Conservation (phyloP, 83 land plant genomes). For the Picea abies region DNA sequence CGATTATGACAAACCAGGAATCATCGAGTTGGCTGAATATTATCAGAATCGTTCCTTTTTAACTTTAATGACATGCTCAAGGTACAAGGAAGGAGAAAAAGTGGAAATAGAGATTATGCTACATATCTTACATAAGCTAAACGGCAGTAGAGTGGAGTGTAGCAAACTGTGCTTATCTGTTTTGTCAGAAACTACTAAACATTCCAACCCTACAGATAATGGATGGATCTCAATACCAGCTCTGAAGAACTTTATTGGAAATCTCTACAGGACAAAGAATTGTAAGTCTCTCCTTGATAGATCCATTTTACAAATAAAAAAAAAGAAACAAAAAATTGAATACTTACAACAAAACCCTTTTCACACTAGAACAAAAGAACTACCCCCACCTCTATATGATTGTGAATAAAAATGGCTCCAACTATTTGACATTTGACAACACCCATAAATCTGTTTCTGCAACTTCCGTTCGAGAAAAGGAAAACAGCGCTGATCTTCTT, state of each 20-base stretch:
- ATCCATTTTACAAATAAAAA: not conserved
- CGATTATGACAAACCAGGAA: not conserved
- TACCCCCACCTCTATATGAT: not conserved
- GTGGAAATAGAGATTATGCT: no score
- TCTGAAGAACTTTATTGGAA: not conserved
- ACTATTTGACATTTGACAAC: not conserved
- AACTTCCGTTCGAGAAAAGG: not conserved
- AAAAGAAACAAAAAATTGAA: not conserved
- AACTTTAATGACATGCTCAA: not conserved
- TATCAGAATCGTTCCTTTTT: not conserved
- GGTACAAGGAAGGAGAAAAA: not conserved
- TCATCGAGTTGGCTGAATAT: not conserved
- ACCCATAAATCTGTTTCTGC: not conserved
- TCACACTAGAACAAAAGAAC: conserved; percentile 14
- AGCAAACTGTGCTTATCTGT: not conserved
- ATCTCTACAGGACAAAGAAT: not conserved
- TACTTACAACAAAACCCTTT: conserved; percentile 8
- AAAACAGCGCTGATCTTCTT: not conserved
- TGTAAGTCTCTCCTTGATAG: not conserved
- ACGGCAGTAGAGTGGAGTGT: not conserved
- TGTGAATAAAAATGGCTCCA: not conserved
- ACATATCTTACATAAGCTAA: not conserved
- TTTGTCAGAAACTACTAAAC: not conserved
- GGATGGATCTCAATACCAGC: not conserved
- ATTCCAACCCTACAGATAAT: not conserved